Conservation (phyloP, 2,329 filamentous ascomycete species). For the Xylaria sp. region DNA sequence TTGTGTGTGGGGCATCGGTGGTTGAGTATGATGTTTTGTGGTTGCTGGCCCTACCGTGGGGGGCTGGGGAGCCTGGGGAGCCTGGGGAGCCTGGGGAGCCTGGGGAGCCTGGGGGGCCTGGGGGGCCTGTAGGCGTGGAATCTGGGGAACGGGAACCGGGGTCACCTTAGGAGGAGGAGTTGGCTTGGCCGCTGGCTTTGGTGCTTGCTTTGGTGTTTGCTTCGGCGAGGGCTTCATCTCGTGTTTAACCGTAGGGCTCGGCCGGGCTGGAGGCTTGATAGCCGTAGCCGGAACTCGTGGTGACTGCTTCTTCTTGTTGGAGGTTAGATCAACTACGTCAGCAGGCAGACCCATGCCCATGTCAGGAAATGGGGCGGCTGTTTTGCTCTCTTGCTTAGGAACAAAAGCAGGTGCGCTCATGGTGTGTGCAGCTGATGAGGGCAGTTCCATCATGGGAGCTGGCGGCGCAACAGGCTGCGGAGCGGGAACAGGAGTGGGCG, state of each 20-base stretch:
- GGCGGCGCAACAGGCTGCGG: slow-evolving; percentile 28
- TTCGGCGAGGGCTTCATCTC: slow-evolving; percentile 37
- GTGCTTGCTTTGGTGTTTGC: slow-evolving; percentile 16
- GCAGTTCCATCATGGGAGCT: slow-evolving; percentile 40
- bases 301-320: slow-evolving; percentile 32
- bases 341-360: slow-evolving; percentile 53
- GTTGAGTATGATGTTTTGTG: slow-evolving; percentile 16
- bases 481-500: slow-evolving; percentile 22
- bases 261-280: slow-evolving; percentile 23
- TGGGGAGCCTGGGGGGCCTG: too few relatives aligned
- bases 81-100: slow-evolving; percentile 22
- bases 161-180: slow-evolving; percentile 30
- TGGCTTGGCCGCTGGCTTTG: slow-evolving; percentile 21
- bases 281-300: slow-evolving; percentile 29
- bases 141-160: slow-evolving; percentile 34
- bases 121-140: slow-evolving; percentile 28
- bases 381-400: slow-evolving; percentile 43
- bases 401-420: slow-evolving; percentile 35
- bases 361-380: slow-evolving; percentile 58
- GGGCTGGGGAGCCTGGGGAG: slow-evolving; percentile 18
- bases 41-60: slow-evolving; percentile 24
- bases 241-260: slow-evolving; percentile 28
- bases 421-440: slow-evolving; percentile 38
- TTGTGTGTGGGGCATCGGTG: slow-evolving; percentile 15
- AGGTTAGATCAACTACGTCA: slow-evolving; percentile 36